phyloP scores from a whole-genome alignment of 2,329 filamentous ascomycete species.

The Hymenoscyphus occultus region DNA sequence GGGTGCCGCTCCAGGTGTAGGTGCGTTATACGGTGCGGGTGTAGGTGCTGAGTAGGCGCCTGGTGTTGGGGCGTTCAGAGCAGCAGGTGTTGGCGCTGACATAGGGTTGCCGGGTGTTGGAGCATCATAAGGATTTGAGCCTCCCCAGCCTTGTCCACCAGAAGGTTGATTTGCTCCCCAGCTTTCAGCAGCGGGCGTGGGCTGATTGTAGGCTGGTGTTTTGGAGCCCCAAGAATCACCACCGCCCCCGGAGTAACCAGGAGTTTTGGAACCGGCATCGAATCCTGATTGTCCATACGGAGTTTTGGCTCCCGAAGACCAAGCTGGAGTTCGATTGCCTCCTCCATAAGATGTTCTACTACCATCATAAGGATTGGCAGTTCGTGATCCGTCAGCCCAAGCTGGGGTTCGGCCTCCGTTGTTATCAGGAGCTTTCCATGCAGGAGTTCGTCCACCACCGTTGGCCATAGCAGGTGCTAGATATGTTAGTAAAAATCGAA shows the following conservation, averaged over 20 bases:
- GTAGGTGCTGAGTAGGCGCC: slow-evolving; percentile 55
- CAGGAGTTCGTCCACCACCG: slow-evolving; percentile 57
- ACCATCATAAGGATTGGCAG: slow-evolving; percentile 62
- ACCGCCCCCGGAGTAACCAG: slow-evolving; percentile 65
- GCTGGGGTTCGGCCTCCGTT: slow-evolving; percentile 59
- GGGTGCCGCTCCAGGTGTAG: slow-evolving; percentile 56
- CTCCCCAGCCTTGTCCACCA: slow-evolving; percentile 41
- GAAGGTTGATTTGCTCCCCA: slow-evolving; percentile 27
- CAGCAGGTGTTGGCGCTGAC: slow-evolving; percentile 60
- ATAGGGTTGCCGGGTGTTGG: slow-evolving; percentile 61
- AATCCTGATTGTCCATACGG: slow-evolving; percentile 54
- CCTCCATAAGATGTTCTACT: slow-evolving; percentile 71
- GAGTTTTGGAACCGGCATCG: slow-evolving; percentile 71
- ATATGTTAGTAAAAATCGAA: slow-evolving; percentile 21
- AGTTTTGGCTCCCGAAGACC: slow-evolving; percentile 75
- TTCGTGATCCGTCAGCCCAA: slow-evolving; percentile 66
- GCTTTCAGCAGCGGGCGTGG: slow-evolving; percentile 61
- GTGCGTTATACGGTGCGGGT: slow-evolving; percentile 47
- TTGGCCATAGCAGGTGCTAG: slow-evolving; percentile 55
- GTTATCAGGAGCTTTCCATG: slow-evolving; percentile 55
- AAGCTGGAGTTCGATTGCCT: slow-evolving; percentile 69
- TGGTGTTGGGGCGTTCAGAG: slow-evolving; percentile 67
- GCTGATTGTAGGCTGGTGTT: slow-evolving; percentile 61
- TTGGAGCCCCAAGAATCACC: slow-evolving; percentile 63
- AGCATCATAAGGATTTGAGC: slow-evolving; percentile 57